Evolutionary conservation across 2,329 filamentous ascomycete species (phyloP), one percentile per base, ranked within the genome.

Genomic region (Atkinsonella texensis): DNA sequence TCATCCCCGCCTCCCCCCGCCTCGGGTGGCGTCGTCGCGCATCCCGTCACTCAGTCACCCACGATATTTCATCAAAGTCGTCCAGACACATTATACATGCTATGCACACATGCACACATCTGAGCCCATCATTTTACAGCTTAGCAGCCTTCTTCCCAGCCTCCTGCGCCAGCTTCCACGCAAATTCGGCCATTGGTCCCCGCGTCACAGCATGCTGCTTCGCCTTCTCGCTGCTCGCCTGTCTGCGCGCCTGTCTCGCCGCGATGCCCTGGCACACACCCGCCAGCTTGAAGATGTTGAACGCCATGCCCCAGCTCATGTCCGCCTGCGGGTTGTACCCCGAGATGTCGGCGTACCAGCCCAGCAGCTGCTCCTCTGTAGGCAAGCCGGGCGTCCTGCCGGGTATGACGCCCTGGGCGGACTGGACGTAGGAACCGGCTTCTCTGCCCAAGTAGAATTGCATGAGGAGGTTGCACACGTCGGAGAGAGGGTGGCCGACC

Each of bases 401-500:
- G 3, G 81, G 76, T 18, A 77, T 68, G 69, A 91, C 91, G 17
- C 70, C 75, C 20, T 65, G 61, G 55, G 70, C 53, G 56, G 61
- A 68, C 50, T 57, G 53, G 17, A 58, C 56, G 7, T 56, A 52
- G 9, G 59, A 55, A 23, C 55, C 59, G 11, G 56, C 48, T 35
- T 59, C 48, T 48, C 62, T 58, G 35, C 68, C 64, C 49, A 63
- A 64, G 62, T 66, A 70, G 59, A 70, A 73, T 49, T 66, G 68
- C 51, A 62, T 70, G 49, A 72, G 56, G 17, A 97, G 74, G 68
- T 97, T 97, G 66, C 84, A 83, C 41, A 97, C 73, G 65, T 98
- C 93, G 6, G 87, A 91, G 20, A 97, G 78, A 1, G 93, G 93
- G 66, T 98, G 91, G n/a, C 93, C 93, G 51, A 96, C 84, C 0